These are phyloP conservation scores for Volvox carteri DNA, from an alignment of 163 green algal species.

Conservation along the genomic window DNA sequence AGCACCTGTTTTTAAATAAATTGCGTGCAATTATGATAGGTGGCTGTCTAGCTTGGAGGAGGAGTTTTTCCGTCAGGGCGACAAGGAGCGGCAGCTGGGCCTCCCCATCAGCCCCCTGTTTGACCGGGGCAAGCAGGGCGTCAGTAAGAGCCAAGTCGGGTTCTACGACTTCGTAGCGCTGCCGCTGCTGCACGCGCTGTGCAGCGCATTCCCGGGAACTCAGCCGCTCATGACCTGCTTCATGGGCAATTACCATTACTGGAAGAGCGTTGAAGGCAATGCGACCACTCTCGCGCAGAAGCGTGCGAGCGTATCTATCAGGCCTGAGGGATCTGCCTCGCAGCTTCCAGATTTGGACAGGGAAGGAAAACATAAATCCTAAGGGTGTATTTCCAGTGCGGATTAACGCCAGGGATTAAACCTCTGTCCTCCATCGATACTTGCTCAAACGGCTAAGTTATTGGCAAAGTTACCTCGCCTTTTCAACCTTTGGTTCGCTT, in stretches of 20 bases:
- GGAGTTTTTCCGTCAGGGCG: too few species aligned
- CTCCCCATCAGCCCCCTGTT: slow-evolving; percentile 39
- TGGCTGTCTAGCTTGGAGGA: slow-evolving; percentile 36
- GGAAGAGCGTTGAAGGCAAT: not conserved
- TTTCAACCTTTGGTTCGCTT: too few species aligned
- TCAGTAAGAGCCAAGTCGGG: too few species aligned
- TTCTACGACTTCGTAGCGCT: slow-evolving; percentile 27
- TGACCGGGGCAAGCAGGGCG: slow-evolving; percentile 44
- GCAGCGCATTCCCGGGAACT: slow-evolving; percentile 7
- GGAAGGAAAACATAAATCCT: too few species aligned
- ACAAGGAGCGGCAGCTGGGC: slow-evolving; percentile 23
- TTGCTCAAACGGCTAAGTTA: too few species aligned
- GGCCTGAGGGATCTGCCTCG: not conserved
- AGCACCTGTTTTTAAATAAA: too few species aligned
- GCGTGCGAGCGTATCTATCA: not conserved
- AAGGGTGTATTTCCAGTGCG: too few species aligned
- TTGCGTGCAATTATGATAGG: too few species aligned
- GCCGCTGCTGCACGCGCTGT: not conserved
- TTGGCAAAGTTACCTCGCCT: too few species aligned
- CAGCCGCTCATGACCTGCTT: slow-evolving; percentile 18
- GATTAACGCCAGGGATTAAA: too few species aligned
- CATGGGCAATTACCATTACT: slow-evolving; percentile 9
- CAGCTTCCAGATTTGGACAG: not conserved
- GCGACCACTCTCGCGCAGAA: not conserved
- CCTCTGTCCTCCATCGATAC: too few species aligned